Percentiles rank a stretch among this genome's conserved stretches.
Evolutionary conservation across 768 basidiomycete genomes (phyloP).

Genomic region (Boletus fagicola): DNA sequence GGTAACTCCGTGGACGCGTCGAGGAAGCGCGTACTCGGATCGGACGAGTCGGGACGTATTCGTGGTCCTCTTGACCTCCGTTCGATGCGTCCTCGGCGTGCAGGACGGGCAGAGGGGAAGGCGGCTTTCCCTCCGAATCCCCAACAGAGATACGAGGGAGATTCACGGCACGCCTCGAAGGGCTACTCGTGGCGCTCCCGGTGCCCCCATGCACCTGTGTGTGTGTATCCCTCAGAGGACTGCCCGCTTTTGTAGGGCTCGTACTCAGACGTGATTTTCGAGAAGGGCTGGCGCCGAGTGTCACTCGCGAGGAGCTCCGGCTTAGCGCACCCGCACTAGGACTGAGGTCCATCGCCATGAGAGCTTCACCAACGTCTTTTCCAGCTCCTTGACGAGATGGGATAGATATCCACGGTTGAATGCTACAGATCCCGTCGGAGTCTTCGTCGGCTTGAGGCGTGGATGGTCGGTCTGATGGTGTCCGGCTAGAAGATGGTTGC

Average conservation of each 20-base stretch:
- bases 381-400: constrained; percentile 18
- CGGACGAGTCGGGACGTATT: constrained; percentile 12
- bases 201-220: constrained; percentile 4
- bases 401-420: constrained; percentile 34
- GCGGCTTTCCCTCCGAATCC: constrained; percentile 7
- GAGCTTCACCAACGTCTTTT: constrained; percentile 26
- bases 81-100: not conserved
- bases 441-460: constrained; percentile 20
- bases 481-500: constrained; percentile 7
- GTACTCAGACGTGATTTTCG: constrained; percentile 24
- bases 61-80: constrained; percentile 8
- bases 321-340: constrained; percentile 13
- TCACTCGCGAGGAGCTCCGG: constrained; percentile 24
- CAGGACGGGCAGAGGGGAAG: constrained; percentile 4
- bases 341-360: constrained; percentile 42
- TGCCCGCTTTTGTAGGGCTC: constrained; percentile 23
- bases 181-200: constrained; percentile 21
- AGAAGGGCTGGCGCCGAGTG: constrained; percentile 21
- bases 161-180: constrained; percentile 19
- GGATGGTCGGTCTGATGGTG: constrained; percentile 18
- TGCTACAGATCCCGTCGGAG: constrained; percentile 8
- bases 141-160: constrained; percentile 24
- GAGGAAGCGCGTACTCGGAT: constrained; percentile 35
- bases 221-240: constrained; percentile 17
- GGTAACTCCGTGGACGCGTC: constrained; percentile 58